Percentiles rank a stretch among this genome's conserved stretches.
phyloP scores from a whole-genome alignment of 495 filamentous ascomycete species.

The Penicillium desertorum region DNA sequence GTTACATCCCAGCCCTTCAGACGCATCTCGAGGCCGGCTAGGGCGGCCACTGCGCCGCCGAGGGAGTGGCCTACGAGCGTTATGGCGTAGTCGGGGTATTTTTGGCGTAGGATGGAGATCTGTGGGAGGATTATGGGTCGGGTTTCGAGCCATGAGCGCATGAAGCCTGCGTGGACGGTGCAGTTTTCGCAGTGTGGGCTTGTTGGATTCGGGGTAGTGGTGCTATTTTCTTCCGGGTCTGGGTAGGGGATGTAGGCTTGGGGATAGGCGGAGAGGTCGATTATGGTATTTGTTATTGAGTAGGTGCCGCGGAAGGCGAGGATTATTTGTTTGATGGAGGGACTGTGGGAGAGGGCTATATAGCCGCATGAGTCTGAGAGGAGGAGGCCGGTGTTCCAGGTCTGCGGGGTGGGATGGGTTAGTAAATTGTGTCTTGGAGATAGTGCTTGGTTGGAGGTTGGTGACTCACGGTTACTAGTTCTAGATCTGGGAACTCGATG shows the following conservation, averaged over 20 bases:
- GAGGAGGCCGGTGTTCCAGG: constrained; percentile 87
- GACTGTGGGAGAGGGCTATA: constrained; percentile 76
- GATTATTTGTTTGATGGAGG: constrained; percentile 62
- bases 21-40: constrained; percentile 77
- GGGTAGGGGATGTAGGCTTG: constrained; percentile 88
- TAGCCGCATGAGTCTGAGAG: constrained; percentile 93
- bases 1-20: constrained; percentile 65
- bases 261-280: constrained; percentile 82
- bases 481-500: constrained; percentile 72
- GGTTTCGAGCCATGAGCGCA: constrained; percentile 75
- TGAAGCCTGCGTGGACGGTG: constrained; percentile 89
- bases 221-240: constrained; percentile 31
- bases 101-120: constrained; percentile 50
- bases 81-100: constrained; percentile 69
- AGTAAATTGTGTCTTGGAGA: not conserved
- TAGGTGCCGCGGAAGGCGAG: constrained; percentile 97
- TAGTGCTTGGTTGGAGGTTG: not conserved
- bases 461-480: constrained; percentile 62
- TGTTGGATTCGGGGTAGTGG: constrained; percentile 1
- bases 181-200: constrained; percentile 66
- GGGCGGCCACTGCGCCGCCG: constrained; percentile 85
- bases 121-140: constrained; percentile 61
- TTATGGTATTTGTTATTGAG: constrained; percentile 83
- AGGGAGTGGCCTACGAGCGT: constrained; percentile 86
- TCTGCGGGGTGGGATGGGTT: constrained; percentile 37